Evolutionary conservation across 306 rosid species (phyloP).

Genomic region (Gastrolobium bilobum): DNA sequence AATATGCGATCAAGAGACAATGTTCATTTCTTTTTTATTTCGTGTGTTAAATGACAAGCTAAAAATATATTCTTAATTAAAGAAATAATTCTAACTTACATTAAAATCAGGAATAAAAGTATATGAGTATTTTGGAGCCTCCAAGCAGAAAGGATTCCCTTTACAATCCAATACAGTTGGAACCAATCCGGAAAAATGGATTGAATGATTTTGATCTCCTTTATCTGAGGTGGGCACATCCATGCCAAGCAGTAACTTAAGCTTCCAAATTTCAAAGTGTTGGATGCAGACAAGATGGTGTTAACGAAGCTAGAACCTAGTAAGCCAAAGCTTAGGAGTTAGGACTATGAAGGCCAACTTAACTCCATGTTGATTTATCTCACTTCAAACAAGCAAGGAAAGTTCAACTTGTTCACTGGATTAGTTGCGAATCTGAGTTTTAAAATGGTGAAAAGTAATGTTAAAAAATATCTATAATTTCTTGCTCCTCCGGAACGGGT

Average conservation of each 20-base stretch:
- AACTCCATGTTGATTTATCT: no score
- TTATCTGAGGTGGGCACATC: background rate
- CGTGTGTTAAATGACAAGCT: background rate
- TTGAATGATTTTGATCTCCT: background rate
- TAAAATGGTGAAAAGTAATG: background rate
- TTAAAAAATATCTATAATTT: no score
- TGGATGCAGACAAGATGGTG: background rate
- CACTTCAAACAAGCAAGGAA: no score
- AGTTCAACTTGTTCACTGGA: no score
- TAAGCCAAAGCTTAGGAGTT: no score
- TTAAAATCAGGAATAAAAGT: background rate
- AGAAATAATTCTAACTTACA: background rate
- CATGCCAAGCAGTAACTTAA: background rate
- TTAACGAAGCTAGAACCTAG: no score
- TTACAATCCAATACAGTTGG: background rate
- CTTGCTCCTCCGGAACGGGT: background rate
- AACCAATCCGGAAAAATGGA: background rate
- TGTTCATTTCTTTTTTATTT: background rate
- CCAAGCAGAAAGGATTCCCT: background rate
- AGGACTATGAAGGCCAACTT: no score
- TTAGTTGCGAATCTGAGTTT: background rate
- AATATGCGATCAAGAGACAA: background rate
- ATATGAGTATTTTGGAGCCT: background rate
- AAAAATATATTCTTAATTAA: background rate
- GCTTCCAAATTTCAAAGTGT: background rate